Evolutionary conservation across 1,284 basidiomycete genomes (phyloP).

Genomic region (Vanrija sp.): DNA sequence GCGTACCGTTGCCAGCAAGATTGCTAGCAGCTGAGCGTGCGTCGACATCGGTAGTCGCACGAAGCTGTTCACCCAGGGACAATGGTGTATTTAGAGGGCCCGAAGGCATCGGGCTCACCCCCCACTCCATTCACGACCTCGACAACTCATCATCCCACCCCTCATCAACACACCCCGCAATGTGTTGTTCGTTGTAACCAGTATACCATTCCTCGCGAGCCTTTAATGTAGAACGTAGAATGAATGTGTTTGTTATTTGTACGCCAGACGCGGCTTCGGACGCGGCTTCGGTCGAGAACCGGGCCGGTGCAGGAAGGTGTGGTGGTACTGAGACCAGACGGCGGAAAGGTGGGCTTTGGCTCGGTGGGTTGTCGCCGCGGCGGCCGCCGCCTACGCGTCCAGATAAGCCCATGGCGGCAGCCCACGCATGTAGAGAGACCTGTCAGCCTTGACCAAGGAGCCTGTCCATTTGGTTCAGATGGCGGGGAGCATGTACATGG

Average conservation of each 20-base stretch:
- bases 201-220: constrained; percentile 8
- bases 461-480: no score
- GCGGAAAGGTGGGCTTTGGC: no score
- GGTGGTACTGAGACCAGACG: no score
- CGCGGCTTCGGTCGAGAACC: no score
- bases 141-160: not conserved
- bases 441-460: no score
- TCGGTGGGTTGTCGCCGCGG: no score
- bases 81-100: constrained; percentile 11
- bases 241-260: constrained; percentile 7
- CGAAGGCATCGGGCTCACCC: not conserved
- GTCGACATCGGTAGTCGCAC: not conserved
- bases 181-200: constrained; percentile 18
- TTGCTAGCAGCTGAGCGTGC: constrained; percentile 23
- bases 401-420: no score
- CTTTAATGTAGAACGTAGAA: constrained; percentile 18
- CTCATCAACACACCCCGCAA: not conserved
- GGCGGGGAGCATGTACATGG: no score
- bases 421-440: no score
- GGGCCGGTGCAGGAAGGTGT: no score
- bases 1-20: constrained; percentile 48
- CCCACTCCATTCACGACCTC: not conserved
- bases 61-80: constrained; percentile 6
- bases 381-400: no score
- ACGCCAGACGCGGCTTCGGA: no score